Conservation (phyloP, 1,139 yeast species). For the Nematodospora anomalae region DNA sequence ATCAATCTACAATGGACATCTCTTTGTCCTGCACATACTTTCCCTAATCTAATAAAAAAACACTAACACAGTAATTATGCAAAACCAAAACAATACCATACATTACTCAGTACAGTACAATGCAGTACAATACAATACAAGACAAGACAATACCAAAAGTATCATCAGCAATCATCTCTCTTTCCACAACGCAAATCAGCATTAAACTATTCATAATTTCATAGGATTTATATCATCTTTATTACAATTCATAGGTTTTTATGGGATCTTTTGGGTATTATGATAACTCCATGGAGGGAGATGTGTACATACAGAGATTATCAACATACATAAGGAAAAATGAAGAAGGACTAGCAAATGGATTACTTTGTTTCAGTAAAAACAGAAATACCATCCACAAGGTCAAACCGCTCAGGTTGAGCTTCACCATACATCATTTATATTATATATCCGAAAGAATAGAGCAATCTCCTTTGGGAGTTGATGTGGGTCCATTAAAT, state of each 20-base stretch:
- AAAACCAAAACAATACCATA: neutral
- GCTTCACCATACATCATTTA: conserved; percentile 61
- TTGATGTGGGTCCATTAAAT: conserved; percentile 64
- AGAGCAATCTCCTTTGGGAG: conserved; percentile 51
- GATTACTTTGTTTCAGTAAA: conserved; percentile 43
- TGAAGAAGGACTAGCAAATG: conserved; percentile 49
- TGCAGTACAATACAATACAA: conserved; percentile 6
- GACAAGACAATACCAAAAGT: neutral
- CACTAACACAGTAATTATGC: neutral
- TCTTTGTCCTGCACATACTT: neutral
- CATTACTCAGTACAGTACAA: too few species aligned
- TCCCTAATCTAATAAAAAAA: neutral
- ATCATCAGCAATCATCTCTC: neutral
- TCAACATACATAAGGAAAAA: conserved; percentile 42
- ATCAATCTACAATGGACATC: too few species aligned
- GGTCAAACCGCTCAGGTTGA: conserved; percentile 51
- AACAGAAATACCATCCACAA: conserved; percentile 24
- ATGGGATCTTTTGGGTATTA: conserved; percentile 24
- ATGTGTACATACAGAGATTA: conserved; percentile 42
- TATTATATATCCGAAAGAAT: conserved; percentile 60
- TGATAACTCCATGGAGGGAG: conserved; percentile 42
- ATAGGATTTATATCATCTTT: neutral
- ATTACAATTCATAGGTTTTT: conserved; percentile 20
- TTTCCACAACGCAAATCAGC: conserved; percentile 1
- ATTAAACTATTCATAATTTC: neutral